A percentile compares a stretch with the other conserved stretches of the same genome.
phyloP scores from a whole-genome alignment of 495 filamentous ascomycete species.

The Penicillium cosmopolitanum region DNA sequence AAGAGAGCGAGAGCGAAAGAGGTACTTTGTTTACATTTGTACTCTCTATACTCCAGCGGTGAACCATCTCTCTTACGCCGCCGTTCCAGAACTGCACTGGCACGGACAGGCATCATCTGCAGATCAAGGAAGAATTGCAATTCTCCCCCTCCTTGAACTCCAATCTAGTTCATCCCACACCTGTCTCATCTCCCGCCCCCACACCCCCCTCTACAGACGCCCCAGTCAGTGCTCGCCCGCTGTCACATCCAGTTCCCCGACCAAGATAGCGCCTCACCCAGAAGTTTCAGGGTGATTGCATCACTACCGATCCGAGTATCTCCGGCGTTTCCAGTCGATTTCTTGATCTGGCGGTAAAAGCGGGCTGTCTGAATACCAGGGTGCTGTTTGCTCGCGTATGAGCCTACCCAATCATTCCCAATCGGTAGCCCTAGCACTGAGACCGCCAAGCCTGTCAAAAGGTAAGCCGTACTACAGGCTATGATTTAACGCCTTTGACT shows the following conservation, averaged over 20 bases:
- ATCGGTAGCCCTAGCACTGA: background rate
- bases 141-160: background rate
- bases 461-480: background rate
- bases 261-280: constrained; percentile 20
- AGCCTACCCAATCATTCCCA: background rate
- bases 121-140: constrained; percentile 12
- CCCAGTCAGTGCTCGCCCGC: constrained; percentile 20
- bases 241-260: constrained; percentile 23
- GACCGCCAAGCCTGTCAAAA: constrained; percentile 3
- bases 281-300: constrained; percentile 34
- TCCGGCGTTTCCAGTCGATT: constrained; percentile 17
- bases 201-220: constrained; percentile 8
- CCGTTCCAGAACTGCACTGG: background rate
- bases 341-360: constrained; percentile 19
- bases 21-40: constrained; percentile 1
- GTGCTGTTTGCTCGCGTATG: background rate
- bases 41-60: constrained; percentile 8
- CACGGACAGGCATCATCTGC: constrained; percentile 2
- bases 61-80: constrained; percentile 1
- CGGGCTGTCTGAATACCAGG: constrained; percentile 6
- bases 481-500: background rate
- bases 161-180: constrained; percentile 8
- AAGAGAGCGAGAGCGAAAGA: background rate
- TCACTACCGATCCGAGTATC: constrained; percentile 22
- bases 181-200: constrained; percentile 9